Base-by-base conservation (phyloP, 257 asterid genomes). In the Solanum clarkiae region DNA sequence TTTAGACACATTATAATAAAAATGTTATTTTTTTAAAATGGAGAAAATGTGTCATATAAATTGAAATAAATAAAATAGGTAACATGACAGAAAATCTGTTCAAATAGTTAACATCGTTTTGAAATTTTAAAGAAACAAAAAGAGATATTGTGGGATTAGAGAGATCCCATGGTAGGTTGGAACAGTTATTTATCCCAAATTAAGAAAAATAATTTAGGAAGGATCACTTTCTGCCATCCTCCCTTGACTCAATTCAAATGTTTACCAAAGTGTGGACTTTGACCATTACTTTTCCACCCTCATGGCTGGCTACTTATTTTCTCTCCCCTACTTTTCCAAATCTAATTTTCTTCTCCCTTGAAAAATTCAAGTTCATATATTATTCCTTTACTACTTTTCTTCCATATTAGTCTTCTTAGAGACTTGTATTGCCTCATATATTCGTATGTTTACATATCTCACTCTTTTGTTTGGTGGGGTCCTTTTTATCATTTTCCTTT, bases 181-280 rank as follows among this genome's bases (percentile, higher is more conserved):
- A n/a, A 6, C 42, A 12, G n/a, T 1, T 66, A 63, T 24, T 4
- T 16, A 62, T 62, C 51, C 80, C 18, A 71, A 49, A 44, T 71
- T 11, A 26, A 5, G 45, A 29, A 79, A 79, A 53, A 54, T 29
- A 22, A 79, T 29, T 53, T 49, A 79, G 85, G 54, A 45, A 82
- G 63, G 26, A 62, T 62, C 79, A 60, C 79, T 51, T 70, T 70
- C 75, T 82, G 85, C 85, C 85, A 53, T 82, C 85, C 79, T 82
- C 85, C 85, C 85, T 82, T 63, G 85, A 82, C 85, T 82, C 60
- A 49, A 82, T 82, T 63, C 79, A 82, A 82, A 82, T 63, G 18
- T 82, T 45, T 29, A 32, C 45, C 49, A 63, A 10, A 13, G 85
- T 82, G 47, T 82, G 47, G 85, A 82, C 85, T 82, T 82, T 82